Evolutionary conservation across 768 basidiomycete species (phyloP).

Genomic region (Trametes sanguinea): DNA sequence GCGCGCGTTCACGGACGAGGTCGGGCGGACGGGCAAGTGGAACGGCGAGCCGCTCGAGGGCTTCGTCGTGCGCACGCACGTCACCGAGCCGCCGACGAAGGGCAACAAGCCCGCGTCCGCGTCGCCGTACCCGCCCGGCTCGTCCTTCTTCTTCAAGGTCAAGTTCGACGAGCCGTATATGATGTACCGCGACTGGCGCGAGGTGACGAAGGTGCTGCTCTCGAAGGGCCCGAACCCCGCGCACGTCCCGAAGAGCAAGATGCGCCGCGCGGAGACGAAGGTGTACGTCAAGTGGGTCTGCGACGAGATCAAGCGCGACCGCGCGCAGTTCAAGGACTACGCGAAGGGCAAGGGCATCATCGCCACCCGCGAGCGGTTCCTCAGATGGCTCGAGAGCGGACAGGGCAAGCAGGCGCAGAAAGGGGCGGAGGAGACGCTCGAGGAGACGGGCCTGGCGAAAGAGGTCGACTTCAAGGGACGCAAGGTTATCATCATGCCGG

Average conservation of each 20-base stretch:
- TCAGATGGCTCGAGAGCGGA: slow-evolving; percentile 61
- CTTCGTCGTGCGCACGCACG: slow-evolving; percentile 86
- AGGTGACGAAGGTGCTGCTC: slow-evolving; percentile 83
- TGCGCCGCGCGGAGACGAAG: slow-evolving; percentile 76
- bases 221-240: slow-evolving; percentile 36
- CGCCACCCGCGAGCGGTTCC: slow-evolving; percentile 73
- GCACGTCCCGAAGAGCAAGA: slow-evolving; percentile 60
- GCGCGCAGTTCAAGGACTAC: slow-evolving; percentile 60
- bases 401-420: slow-evolving; percentile 41
- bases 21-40: slow-evolving; percentile 74
- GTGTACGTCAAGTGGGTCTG: slow-evolving; percentile 85
- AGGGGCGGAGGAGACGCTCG: slow-evolving; percentile 34
- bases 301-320: slow-evolving; percentile 66
- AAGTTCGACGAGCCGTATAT: slow-evolving; percentile 99
- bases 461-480: slow-evolving; percentile 41
- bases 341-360: slow-evolving; percentile 83
- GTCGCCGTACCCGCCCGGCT: slow-evolving; percentile 74
- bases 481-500: slow-evolving; percentile 84
- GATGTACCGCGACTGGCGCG: slow-evolving; percentile 98
- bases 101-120: slow-evolving; percentile 30
- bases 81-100: slow-evolving; percentile 46
- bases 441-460: slow-evolving; percentile 27
- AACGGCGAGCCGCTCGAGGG: slow-evolving; percentile 86
- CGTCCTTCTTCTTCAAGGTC: slow-evolving; percentile 98
- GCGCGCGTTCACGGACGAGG: slow-evolving; percentile 65